phyloP scores from a whole-genome alignment of 306 rosid genomes.

The Lotus japonicus region DNA sequence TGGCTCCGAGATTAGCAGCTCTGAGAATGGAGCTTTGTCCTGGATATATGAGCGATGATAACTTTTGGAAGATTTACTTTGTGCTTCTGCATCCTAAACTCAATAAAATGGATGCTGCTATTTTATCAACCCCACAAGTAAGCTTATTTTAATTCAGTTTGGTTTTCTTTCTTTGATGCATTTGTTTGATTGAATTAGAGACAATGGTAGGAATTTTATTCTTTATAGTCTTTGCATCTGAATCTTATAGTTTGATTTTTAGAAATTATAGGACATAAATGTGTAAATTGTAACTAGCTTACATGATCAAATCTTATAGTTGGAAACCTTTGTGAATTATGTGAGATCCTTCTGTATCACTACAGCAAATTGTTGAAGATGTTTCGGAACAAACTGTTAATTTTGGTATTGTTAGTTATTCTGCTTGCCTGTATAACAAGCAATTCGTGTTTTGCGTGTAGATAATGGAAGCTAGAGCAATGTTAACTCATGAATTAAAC shows the following conservation, averaged over 20 bases:
- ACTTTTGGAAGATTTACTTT: slow-evolving; percentile 82
- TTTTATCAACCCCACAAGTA: slow-evolving; percentile 70
- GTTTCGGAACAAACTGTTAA: background rate
- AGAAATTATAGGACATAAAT: background rate
- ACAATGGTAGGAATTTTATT: background rate
- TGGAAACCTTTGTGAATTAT: background rate
- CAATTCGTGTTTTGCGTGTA: slow-evolving; percentile 27
- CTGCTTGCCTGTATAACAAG: background rate
- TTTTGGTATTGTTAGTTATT: background rate
- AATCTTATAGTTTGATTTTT: background rate
- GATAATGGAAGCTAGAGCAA: slow-evolving; percentile 74
- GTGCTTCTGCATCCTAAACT: slow-evolving; percentile 79
- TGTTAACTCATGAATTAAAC: slow-evolving; percentile 53
- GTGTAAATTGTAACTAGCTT: background rate
- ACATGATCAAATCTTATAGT: background rate
- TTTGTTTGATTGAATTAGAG: background rate
- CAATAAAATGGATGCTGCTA: slow-evolving; percentile 48
- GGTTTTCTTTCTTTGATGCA: background rate
- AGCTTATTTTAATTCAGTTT: slow-evolving; percentile 22
- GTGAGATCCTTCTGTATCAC: background rate
- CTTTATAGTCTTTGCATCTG: background rate
- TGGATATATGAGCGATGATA: slow-evolving; percentile 70
- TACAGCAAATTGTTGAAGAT: background rate
- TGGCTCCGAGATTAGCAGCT: slow-evolving; percentile 69
- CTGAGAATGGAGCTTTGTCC: slow-evolving; percentile 84